phyloP scores from a whole-genome alignment of 2,329 filamentous ascomycete species.

The Fusarium heterosporum region DNA sequence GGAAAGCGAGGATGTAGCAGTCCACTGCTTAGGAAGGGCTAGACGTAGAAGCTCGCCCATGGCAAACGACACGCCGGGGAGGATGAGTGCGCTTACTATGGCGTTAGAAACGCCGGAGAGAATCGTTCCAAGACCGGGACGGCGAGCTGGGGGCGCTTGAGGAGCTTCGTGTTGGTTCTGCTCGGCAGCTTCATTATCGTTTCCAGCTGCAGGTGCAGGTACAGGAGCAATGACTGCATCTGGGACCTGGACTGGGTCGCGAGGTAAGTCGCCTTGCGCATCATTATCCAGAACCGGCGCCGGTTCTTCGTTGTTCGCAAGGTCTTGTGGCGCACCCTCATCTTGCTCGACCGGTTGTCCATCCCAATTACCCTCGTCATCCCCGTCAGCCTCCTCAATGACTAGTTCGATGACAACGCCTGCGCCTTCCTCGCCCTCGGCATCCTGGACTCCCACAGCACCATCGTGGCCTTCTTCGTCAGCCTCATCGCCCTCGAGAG shows the following conservation, averaged over 20 bases:
- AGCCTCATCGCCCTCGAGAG: slow-evolving; percentile 52
- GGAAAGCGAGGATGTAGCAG: slow-evolving; percentile 54
- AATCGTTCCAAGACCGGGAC: slow-evolving; percentile 52
- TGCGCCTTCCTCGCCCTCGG: slow-evolving; percentile 42
- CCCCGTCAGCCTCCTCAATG: slow-evolving; percentile 53
- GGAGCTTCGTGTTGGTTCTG: slow-evolving; percentile 50
- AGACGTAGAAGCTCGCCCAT: slow-evolving; percentile 81
- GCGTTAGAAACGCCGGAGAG: slow-evolving; percentile 61
- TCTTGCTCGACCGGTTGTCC: slow-evolving; percentile 40
- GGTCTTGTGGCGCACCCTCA: slow-evolving; percentile 16
- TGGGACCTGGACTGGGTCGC: background rate
- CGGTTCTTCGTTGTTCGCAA: slow-evolving; percentile 10
- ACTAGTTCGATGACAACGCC: slow-evolving; percentile 52
- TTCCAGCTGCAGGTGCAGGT: slow-evolving; percentile 9
- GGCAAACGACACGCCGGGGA: slow-evolving; percentile 82
- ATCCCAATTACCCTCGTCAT: slow-evolving; percentile 55
- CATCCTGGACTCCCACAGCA: slow-evolving; percentile 24
- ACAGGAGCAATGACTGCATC: background rate
- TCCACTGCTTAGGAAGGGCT: slow-evolving; percentile 76
- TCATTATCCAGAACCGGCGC: slow-evolving; percentile 3
- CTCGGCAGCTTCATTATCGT: slow-evolving; percentile 8
- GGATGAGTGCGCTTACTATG: slow-evolving; percentile 71
- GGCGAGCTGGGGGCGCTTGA: slow-evolving; percentile 51
- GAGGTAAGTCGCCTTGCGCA: slow-evolving; percentile 3
- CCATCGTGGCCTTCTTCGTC: slow-evolving; percentile 43